Evolutionary conservation across 2,329 filamentous ascomycete species (phyloP).

Genomic region (Paecilomyces niveus): DNA sequence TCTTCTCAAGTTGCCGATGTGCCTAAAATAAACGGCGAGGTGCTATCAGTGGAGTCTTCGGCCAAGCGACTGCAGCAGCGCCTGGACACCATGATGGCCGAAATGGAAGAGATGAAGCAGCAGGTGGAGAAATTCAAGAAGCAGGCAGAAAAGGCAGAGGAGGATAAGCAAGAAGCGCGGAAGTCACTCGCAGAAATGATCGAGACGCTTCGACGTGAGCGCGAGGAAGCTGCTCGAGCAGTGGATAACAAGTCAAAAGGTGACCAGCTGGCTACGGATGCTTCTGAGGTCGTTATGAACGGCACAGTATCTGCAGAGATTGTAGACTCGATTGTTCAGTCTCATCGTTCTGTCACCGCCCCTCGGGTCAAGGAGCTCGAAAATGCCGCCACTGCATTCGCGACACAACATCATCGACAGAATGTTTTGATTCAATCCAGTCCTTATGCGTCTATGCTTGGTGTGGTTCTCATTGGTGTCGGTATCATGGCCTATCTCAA

Average conservation of each 20-base stretch:
- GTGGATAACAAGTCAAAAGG: conserved; percentile 23
- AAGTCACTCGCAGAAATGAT: conserved; percentile 84
- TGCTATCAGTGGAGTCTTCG: conserved; percentile 19
- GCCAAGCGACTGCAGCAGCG: conserved; percentile 56
- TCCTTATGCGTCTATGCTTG: conserved; percentile 75
- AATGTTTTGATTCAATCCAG: conserved; percentile 48
- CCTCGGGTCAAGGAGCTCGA: conserved; percentile 33
- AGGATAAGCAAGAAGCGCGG: conserved; percentile 63
- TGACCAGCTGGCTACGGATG: background rate
- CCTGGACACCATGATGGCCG: conserved; percentile 66
- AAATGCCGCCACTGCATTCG: conserved; percentile 35
- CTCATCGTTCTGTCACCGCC: conserved; percentile 44
- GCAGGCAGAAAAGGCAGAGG: conserved; percentile 73
- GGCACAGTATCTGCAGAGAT: background rate
- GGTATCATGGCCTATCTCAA: conserved; percentile 83
- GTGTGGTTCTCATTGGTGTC: conserved; percentile 73
- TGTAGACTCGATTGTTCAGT: conserved; percentile 3
- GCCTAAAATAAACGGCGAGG: conserved; percentile 26
- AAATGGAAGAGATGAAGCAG: conserved; percentile 73
- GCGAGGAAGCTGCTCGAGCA: conserved; percentile 47
- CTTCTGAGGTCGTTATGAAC: background rate
- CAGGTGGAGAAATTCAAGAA: conserved; percentile 72
- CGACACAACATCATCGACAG: conserved; percentile 27
- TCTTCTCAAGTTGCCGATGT: conserved; percentile 7
- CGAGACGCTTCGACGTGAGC: conserved; percentile 64